Evolutionary conservation across 306 rosid species (phyloP).

Genomic region (Morella rubra): DNA sequence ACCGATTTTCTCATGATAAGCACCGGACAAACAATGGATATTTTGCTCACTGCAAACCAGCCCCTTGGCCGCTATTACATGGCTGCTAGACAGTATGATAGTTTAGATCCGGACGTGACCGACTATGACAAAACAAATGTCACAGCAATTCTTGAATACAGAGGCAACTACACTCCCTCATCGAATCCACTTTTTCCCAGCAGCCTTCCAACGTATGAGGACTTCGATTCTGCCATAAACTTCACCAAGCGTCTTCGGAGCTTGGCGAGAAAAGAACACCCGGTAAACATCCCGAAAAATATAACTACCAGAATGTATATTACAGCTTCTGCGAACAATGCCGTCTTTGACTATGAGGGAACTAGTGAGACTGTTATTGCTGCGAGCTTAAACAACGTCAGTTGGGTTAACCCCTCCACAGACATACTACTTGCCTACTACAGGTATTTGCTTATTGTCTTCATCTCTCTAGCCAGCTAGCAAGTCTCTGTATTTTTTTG

Average conservation of each 20-base stretch:
- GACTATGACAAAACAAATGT: slow-evolving; percentile 32
- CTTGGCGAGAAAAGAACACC: slow-evolving; percentile 31
- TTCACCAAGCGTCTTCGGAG: slow-evolving; percentile 20
- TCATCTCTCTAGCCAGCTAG: too few relatives aligned
- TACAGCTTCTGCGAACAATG: slow-evolving; percentile 24
- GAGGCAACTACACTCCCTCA: slow-evolving; percentile 20
- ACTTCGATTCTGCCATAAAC: slow-evolving; percentile 7
- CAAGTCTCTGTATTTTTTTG: not conserved
- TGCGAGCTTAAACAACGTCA: slow-evolving; percentile 37
- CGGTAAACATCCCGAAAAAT: slow-evolving; percentile 22
- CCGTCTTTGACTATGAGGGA: slow-evolving; percentile 30
- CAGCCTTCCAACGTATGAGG: slow-evolving; percentile 20
- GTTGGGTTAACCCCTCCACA: slow-evolving; percentile 24
- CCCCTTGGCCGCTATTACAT: slow-evolving; percentile 28
- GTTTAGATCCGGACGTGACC: slow-evolving; percentile 2
- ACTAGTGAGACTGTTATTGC: slow-evolving; percentile 7
- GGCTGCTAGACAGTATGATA: slow-evolving; percentile 13
- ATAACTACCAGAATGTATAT: slow-evolving; percentile 25
- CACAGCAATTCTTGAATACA: slow-evolving; percentile 27
- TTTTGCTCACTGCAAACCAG: slow-evolving; percentile 36
- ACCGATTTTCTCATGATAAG: slow-evolving; percentile 33
- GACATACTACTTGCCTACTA: slow-evolving; percentile 36
- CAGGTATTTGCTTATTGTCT: slow-evolving; percentile 7
- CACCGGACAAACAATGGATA: slow-evolving; percentile 52
- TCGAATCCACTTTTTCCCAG: slow-evolving; percentile 8